Conservation (phyloP, 768 basidiomycete genomes). For the Hydnomerulius pinastri region DNA sequence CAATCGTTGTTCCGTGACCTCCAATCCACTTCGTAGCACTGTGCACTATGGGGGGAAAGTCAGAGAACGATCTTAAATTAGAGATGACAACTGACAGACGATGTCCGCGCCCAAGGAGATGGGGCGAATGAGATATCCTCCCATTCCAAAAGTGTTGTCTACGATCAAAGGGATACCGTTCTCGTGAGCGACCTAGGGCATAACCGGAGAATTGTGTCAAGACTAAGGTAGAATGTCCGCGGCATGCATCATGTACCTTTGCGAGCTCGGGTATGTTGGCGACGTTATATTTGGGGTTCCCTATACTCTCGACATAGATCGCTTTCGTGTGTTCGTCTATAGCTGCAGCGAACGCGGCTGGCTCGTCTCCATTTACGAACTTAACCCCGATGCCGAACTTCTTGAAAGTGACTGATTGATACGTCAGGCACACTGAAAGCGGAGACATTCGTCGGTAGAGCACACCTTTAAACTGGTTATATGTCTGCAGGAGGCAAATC, state of each 20-base stretch:
- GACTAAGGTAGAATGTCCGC: background rate
- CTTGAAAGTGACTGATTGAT: slow-evolving; percentile 48
- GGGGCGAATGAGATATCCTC: slow-evolving; percentile 56
- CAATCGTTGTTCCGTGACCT: slow-evolving; percentile 68
- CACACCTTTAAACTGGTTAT: slow-evolving; percentile 64
- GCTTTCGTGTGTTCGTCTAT: slow-evolving; percentile 65
- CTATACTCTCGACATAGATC: slow-evolving; percentile 60
- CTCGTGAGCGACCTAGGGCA: slow-evolving; percentile 55
- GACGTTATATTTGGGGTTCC: slow-evolving; percentile 62
- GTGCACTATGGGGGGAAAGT: slow-evolving; percentile 39
- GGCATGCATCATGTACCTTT: slow-evolving; percentile 35
- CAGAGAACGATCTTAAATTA: background rate
- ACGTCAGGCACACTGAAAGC: background rate
- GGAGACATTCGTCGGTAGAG: background rate
- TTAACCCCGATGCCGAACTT: slow-evolving; percentile 56
- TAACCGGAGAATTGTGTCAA: background rate
- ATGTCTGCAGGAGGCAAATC: slow-evolving; percentile 41
- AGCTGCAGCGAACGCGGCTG: slow-evolving; percentile 47
- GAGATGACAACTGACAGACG: slow-evolving; percentile 35
- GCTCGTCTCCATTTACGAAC: slow-evolving; percentile 50
- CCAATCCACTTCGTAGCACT: slow-evolving; percentile 71
- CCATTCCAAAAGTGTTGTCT: slow-evolving; percentile 65
- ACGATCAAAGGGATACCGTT: slow-evolving; percentile 64
- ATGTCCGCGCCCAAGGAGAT: slow-evolving; percentile 62
- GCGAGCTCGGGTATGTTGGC: slow-evolving; percentile 58